Base-by-base conservation (phyloP, 2,329 filamentous ascomycete species). In the Colletotrichum karsti region DNA sequence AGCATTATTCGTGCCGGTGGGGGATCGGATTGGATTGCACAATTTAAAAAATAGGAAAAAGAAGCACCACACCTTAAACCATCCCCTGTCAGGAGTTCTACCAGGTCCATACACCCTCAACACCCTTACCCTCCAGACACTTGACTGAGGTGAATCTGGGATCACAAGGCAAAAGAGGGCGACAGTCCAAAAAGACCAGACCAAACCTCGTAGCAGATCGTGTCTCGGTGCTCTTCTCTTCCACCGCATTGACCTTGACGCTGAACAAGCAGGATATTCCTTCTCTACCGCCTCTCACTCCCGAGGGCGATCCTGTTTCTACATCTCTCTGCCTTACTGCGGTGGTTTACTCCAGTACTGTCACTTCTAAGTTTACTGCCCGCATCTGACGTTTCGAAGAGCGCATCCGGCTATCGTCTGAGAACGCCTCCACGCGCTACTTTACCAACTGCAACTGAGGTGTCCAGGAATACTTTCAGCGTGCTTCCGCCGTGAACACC, bases 201-300 rank as follows among this genome's bases (percentile, higher is more conserved):
- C 44, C 53, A 69, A 64, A 63, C 69, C 48, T 69, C 72, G 73
- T 73, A 77, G 75, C 75, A 77, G 77, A 77, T 77, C 77, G 81
- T 82, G 81, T 81, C 79, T 82, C 76, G 74, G 75, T 74, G 69
- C 64, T 66, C 67, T 70, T 74, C 55, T 57, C 48, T 50, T 62
- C 61, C 62, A 70, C 30, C 59, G 68, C 68, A 69, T 69, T 67
- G 66, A 63, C 68, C 66, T 69, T 67, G 66, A 63, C 69, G 37
- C 42, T 50, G 22, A 51, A 28, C 48, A 48, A 50, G 59, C 48
- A 64, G 54, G 62, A 60, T 67, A 51, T 69, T 56, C 56, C 62
- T 51, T 61, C 50, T 62, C 30, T 33, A 20, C 51, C 30, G 35
- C 28, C 50, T 61, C 62, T 26, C 26, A 39, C 35, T 42, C 41